Base-by-base conservation (phyloP, 2,329 filamentous ascomycete genomes). In the Alternaria triticina region DNA sequence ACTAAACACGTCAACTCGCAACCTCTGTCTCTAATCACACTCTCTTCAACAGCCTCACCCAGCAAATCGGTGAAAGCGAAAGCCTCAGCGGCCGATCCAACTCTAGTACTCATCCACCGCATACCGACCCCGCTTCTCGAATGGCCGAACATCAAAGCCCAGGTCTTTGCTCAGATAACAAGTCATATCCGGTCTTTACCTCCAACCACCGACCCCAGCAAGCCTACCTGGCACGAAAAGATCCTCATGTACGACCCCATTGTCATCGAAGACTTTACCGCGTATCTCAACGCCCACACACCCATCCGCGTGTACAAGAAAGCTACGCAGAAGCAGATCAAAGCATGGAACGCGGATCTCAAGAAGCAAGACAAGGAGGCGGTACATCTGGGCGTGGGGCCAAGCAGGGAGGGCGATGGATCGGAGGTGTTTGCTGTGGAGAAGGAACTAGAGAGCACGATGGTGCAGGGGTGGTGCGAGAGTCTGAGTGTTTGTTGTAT, bases 201-300 rank as follows among this genome's bases (percentile, higher is more conserved):
- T 6, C 79, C 79, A 3, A 79, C 77, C 9, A 69, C 64, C 3
- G 76, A 85, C 60, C 75, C 77, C 7, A 77, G 72, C 6, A 74
- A 77, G 3, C 85, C 84, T 3, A 93, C 88, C 3, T 98, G 94
- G 92, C 86, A 96, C 71, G 93, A 98, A 80, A 96, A 94, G 81
- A 97, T 99, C 50, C 83, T 98, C 6, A 88, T 98, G 77, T 98
- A 96, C 76, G 94, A 98, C 72, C 93, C 95, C 0, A 91, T 99
- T 46, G 86, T 96, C 1, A 80, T 97, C 0, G 95, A 98, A 79
- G 94, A 97, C 68, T 83, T 99, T 13, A 87, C 94, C 0, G 81
- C 83, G 0, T 98, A 94, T 91, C 81, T 98, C 15, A 97, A 97
- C 45, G 68, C 51, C 4, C 66, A 77, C 12, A 71, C 72, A 1